Evolutionary conservation across 768 basidiomycete species (phyloP).

Genomic region (Kwoniella newhampshirensis): DNA sequence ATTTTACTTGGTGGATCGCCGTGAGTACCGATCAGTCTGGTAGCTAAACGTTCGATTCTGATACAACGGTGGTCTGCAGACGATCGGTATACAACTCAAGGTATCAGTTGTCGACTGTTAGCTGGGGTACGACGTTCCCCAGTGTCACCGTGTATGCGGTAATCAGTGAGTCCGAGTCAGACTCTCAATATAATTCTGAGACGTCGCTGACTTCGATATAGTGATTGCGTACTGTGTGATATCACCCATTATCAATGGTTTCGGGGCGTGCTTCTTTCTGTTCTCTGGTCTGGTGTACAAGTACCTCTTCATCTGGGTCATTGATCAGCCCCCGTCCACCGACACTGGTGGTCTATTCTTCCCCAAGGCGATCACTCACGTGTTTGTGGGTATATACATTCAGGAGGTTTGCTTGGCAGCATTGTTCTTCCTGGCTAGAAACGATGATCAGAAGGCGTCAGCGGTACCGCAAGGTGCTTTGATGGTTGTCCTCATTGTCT

Average conservation of each 20-base stretch:
- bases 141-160: constrained; percentile 73
- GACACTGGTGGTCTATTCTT: constrained; percentile 95
- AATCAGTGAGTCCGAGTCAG: constrained; percentile 62
- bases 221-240: constrained; percentile 71
- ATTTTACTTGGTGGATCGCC: constrained; percentile 78
- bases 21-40: constrained; percentile 13
- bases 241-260: constrained; percentile 88
- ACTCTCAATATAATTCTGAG: not conserved
- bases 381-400: constrained; percentile 92
- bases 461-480: constrained; percentile 74
- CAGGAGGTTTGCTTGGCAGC: constrained; percentile 80
- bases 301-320: constrained; percentile 75
- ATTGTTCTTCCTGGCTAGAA: constrained; percentile 81
- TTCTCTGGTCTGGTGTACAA: constrained; percentile 76
- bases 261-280: constrained; percentile 78
- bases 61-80: constrained; percentile 46
- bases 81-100: constrained; percentile 75
- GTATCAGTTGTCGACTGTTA: constrained; percentile 66
- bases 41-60: constrained; percentile 55
- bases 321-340: constrained; percentile 65
- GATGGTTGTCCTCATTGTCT: constrained; percentile 77
- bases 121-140: constrained; percentile 74
- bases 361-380: constrained; percentile 87
- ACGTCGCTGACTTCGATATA: constrained; percentile 57
- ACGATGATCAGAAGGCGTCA: constrained; percentile 60